These are phyloP conservation scores for Sphaerulina populicola DNA, from an alignment of 2,329 filamentous ascomycete species.

Conservation along the genomic window DNA sequence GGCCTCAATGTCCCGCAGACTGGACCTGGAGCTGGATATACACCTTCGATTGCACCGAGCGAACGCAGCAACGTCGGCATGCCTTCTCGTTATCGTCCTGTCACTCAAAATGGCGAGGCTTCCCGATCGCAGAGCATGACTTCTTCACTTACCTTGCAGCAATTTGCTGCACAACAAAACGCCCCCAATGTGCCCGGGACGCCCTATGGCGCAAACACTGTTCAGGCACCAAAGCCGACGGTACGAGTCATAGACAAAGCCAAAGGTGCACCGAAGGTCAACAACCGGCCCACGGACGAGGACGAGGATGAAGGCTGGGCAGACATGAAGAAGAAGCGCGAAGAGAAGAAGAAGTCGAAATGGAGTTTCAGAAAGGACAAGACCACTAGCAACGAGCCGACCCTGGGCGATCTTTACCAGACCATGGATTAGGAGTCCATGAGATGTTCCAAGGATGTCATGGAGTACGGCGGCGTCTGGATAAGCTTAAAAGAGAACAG, in stretches of 20 bases:
- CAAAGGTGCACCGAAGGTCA: conserved; percentile 29
- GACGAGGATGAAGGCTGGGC: conserved; percentile 35
- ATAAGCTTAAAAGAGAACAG: not conserved
- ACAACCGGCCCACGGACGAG: conserved; percentile 17
- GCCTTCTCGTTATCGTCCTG: conserved; percentile 81
- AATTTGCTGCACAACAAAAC: conserved; percentile 23
- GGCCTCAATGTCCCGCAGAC: conserved; percentile 33
- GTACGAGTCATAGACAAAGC: conserved; percentile 34
- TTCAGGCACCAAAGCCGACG: conserved; percentile 25
- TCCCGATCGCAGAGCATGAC: conserved; percentile 37
- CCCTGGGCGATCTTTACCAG: conserved; percentile 27
- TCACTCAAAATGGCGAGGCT: conserved; percentile 43
- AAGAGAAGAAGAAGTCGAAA: conserved; percentile 29
- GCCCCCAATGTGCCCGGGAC: conserved; percentile 18
- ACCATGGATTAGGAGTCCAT: conserved; percentile 21
- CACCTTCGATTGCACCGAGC: conserved; percentile 86
- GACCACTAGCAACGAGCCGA: conserved; percentile 18
- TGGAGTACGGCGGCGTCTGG: not conserved
- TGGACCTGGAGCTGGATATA: conserved; percentile 52
- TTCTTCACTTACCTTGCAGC: conserved; percentile 27
- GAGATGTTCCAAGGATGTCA: not conserved
- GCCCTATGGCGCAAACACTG: conserved; percentile 15
- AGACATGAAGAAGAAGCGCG: conserved; percentile 29
- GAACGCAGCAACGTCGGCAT: conserved; percentile 91
- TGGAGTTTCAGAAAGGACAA: conserved; percentile 25